Evolutionary conservation across 768 basidiomycete species (phyloP), one percentile per base, ranked within the genome.

Genomic region (Imleria badia): DNA sequence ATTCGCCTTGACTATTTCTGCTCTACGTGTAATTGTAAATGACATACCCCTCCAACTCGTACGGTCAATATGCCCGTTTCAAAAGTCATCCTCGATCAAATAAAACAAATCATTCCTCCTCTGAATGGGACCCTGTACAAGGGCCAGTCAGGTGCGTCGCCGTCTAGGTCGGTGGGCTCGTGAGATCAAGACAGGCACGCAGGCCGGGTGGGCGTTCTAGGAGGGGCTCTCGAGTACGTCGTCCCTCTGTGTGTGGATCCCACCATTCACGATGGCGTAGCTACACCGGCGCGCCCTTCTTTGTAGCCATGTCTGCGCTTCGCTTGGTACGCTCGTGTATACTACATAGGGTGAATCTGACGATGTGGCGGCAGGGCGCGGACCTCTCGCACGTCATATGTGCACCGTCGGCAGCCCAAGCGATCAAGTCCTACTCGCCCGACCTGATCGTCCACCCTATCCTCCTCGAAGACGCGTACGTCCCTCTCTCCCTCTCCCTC

Each of bases 371-470:
- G n/a, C n/a, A n/a, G 91, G 95, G 95, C 33, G 91, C 88, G 45
- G 96, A 98, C 71, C 78, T 98, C 20, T 94, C 95, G 22, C 97
- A 98, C 78, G 92, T 98, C 54, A 96, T 98, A 51, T 99, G 97
- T 73, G 87, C 95, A 7, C 96, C 96, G 1, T 85, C 83, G 0
- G 96, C 97, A 7, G 93, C 94, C 26, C 80, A 80, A 6, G 89
- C 94, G 42, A 99, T 99, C 78, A 99, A 99, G 74, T 88, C 91
- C 0, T 99, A 98, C 70, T 95, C 92, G 5, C 94, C 94, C 2
- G 95, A 99, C 72, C 74, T 99, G 41, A 99, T 99, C 65, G 97
- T 99, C 0, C 96, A 99, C 65, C 95, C 93, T 2, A 91, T 98
- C 51, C 79, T 99, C 6, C 74, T 79, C 29, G 81, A 87, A 67